Evolutionary conservation across 2,329 filamentous ascomycete genomes (phyloP).

Genomic region (Neonectria sp.): DNA sequence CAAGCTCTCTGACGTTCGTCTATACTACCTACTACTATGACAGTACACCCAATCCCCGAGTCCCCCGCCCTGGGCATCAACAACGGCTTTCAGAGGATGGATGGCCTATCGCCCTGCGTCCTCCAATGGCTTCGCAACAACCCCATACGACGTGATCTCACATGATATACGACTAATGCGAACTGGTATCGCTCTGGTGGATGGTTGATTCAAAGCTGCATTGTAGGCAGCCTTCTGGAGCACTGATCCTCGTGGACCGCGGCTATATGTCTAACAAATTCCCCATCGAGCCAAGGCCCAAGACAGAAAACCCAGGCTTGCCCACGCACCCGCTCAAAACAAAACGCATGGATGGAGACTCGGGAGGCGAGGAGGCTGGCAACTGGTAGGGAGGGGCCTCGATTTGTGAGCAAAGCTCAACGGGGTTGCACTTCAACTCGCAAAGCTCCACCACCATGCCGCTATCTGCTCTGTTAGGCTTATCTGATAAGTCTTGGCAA

Average conservation of each 20-base stretch:
- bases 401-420: conserved; percentile 27
- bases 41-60: conserved; percentile 27
- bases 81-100: conserved; percentile 37
- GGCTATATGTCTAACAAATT: conserved; percentile 35
- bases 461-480: conserved; percentile 34
- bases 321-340: conserved; percentile 13
- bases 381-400: conserved; percentile 20
- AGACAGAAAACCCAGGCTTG: conserved; percentile 14
- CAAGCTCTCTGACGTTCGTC: conserved; percentile 29
- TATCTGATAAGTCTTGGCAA: conserved; percentile 43
- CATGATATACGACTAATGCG: conserved; percentile 49
- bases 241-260: conserved; percentile 26
- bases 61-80: conserved; percentile 31
- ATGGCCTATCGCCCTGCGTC: conserved; percentile 21
- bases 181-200: conserved; percentile 42
- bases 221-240: conserved; percentile 32
- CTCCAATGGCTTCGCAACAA: conserved; percentile 37
- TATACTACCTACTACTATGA: conserved; percentile 3
- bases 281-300: conserved; percentile 29
- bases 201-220: conserved; percentile 38
- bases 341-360: conserved; percentile 19
- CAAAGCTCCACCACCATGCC: conserved; percentile 33
- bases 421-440: conserved; percentile 28
- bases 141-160: conserved; percentile 43
- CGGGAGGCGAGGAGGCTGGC: conserved; percentile 28